Evolutionary conservation across 2,329 filamentous ascomycete genomes (phyloP), one percentile per base, ranked within the genome.

Genomic region (Ceratocystis destructans): DNA sequence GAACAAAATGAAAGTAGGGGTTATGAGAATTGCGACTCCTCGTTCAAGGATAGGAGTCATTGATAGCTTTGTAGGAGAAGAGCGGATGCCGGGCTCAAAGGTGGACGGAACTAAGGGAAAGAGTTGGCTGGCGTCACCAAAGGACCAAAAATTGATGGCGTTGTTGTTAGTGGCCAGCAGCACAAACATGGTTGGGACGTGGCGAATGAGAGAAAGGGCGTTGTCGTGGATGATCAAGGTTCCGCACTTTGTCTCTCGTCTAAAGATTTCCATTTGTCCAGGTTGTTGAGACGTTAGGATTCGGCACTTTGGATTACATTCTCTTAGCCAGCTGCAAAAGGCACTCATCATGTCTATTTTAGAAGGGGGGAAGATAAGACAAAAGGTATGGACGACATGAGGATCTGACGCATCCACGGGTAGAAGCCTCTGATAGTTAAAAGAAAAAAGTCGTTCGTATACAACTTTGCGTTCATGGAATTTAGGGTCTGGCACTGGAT

Each of bases 231-330:
- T 71, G 45, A 83, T 77, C 10, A 82, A 71, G 62, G 71, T 68
- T 22, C 74, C 72, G 53, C 70, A 63, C 0, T 70, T 66, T 12
- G 67, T 67, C 2, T 70, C 68, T 20, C 72, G 72, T 7, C 72
- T 37, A 68, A 84, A 83, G 20, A 72, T 73, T 3, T 72, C 68
- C 82, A 82, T 84, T 7, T 79, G 74, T 0, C 81, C 81, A 5
- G 75, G 45, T 0, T 71, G 71, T 12, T 77, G 70, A 61, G 76
- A 77, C 5, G 73, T 75, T 37, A 75, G 78, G 8, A 84, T 73
- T 20, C 73, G 75, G 69, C 77, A 80, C 1, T 74, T 69, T 0
- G 74, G 69, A 41, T 79, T 75, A 45, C 73, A 75, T 3, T 70
- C 70, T 5, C 73, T 73, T 8, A 84, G 70, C 80, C 80, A 84